Percentiles rank a stretch among this genome's conserved stretches.
Evolutionary conservation across 1,139 yeast genomes (phyloP).

Genomic region (Kodamaea anthophila): DNA sequence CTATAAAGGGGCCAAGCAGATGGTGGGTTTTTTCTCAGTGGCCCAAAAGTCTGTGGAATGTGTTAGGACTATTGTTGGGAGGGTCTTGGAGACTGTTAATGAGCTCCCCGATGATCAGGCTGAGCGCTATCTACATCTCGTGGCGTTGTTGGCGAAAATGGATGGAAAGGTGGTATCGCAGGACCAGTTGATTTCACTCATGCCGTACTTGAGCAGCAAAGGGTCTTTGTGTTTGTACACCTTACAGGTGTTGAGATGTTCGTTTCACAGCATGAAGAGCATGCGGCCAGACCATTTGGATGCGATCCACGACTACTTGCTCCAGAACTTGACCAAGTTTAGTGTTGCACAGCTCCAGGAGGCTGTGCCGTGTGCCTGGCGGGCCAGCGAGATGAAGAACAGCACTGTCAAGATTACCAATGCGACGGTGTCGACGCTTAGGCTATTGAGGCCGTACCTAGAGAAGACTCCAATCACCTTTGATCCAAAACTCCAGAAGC

Average conservation of each 20-base stretch:
- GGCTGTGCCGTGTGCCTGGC: slow-evolving; percentile 66
- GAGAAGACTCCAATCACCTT: slow-evolving; percentile 16
- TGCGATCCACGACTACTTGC: slow-evolving; percentile 46
- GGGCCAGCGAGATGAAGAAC: slow-evolving; percentile 39
- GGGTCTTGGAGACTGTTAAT: slow-evolving; percentile 21
- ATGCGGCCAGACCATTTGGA: slow-evolving; percentile 47
- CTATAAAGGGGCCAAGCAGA: slow-evolving; percentile 28
- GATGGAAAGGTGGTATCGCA: slow-evolving; percentile 50
- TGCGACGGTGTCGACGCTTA: slow-evolving; percentile 57
- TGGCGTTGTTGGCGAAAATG: slow-evolving; percentile 49
- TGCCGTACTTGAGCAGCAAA: slow-evolving; percentile 48
- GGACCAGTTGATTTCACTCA: slow-evolving; percentile 56
- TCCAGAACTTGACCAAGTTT: slow-evolving; percentile 54
- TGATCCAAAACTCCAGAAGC: slow-evolving; percentile 48
- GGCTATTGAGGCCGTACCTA: slow-evolving; percentile 39
- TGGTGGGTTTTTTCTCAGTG: slow-evolving; percentile 42
- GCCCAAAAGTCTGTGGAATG: too few species aligned
- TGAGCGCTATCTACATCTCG: slow-evolving; percentile 37
- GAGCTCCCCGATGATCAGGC: slow-evolving; percentile 15
- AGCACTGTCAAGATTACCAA: slow-evolving; percentile 47
- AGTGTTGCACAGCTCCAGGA: slow-evolving; percentile 53
- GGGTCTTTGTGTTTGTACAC: slow-evolving; percentile 39
- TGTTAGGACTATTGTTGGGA: slow-evolving; percentile 25
- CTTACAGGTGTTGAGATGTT: slow-evolving; percentile 46
- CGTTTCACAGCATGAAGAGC: slow-evolving; percentile 37